A percentile compares a stretch with the other conserved stretches of the same genome.
Evolutionary conservation across 805 yeast species (phyloP).

Genomic region (Torulaspora microellipsoides): DNA sequence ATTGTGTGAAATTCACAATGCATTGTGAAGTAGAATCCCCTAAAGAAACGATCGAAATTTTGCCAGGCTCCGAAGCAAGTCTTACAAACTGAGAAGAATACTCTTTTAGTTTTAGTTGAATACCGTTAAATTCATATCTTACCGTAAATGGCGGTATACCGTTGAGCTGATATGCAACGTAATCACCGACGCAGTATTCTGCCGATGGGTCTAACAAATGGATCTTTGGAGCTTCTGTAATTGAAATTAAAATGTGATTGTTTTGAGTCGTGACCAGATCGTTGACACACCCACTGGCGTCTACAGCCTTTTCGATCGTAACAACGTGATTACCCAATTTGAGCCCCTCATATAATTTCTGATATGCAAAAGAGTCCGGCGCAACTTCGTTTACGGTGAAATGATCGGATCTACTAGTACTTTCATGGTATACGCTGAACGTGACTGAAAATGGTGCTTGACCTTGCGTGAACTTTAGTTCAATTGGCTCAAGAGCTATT

Average conservation of each 20-base stretch:
- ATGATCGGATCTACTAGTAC: conserved; percentile 48
- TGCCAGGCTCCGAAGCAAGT: conserved; percentile 81
- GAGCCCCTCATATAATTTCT: conserved; percentile 46
- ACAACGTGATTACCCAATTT: conserved; percentile 69
- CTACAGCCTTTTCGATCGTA: conserved; percentile 53
- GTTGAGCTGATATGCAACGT: conserved; percentile 64
- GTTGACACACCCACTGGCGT: conserved; percentile 64
- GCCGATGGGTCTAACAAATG: conserved; percentile 38
- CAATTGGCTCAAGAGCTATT: conserved; percentile 45
- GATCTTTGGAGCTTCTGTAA: conserved; percentile 76
- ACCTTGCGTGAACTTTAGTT: conserved; percentile 50
- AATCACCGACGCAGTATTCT: conserved; percentile 90
- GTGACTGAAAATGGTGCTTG: conserved; percentile 56
- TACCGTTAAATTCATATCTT: conserved; percentile 66
- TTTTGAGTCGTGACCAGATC: conserved; percentile 36
- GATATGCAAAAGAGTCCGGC: conserved; percentile 35
- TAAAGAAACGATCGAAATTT: conserved; percentile 57
- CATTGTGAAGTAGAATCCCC: conserved; percentile 76
- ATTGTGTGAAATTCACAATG: conserved; percentile 50
- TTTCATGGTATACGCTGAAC: conserved; percentile 56
- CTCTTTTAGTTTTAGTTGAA: conserved; percentile 52
- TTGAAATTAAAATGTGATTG: conserved; percentile 48
- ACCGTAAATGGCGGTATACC: conserved; percentile 81
- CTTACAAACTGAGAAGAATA: conserved; percentile 51
- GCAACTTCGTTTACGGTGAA: conserved; percentile 43